Evolutionary conservation across 495 filamentous ascomycete genomes (phyloP), one percentile per base, ranked within the genome.

Genomic region (Acidomyces sp.): DNA sequence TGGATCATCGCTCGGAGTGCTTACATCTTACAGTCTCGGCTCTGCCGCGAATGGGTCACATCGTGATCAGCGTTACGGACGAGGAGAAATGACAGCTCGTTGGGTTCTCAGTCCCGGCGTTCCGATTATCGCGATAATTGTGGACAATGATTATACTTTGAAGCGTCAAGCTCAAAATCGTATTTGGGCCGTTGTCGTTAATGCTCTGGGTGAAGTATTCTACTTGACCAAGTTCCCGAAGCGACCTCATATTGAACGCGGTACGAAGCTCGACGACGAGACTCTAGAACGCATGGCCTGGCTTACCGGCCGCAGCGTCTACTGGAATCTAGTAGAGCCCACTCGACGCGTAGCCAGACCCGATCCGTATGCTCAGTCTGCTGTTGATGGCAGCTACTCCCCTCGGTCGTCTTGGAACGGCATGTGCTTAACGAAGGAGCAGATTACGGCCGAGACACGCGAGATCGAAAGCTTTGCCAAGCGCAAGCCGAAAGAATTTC

Each of bases 21-120:
- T 97, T 16, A 80, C 85, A 2, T 69, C 80, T 0, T 94, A 86
- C 59, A 77, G 83, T 11, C 57, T 94, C 4, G 83, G 83, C 24
- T 67, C 69, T 6, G 33, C 43, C 3, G 25, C 13, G 26, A 37
- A 51, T 16, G 71, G 76, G 57, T 74, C 76, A 13, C 62, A 74
- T 3, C 71, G 75, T 24, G 77, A 78, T 7, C 67, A 71, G 25
- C 77, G 79, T 15, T 75, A 77, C 48, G 67, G 70, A 26, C 73
- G 75, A 20, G 85, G 84, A 4, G 79, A 87, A 41, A 65, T 85
- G 30, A 90, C 84, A 19, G 80, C 81, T 38, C 77, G 74, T 47
- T 96, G 87, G 86, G 75, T 82, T 17, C 65, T 97, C 18, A 82
- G 83, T 47, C 92, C 90, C 2, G 90, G 90, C 29, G 84, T 97